These are phyloP conservation scores for Kuraishia capsulata DNA, from an alignment of 805 yeast species.

Conservation along the genomic window DNA sequence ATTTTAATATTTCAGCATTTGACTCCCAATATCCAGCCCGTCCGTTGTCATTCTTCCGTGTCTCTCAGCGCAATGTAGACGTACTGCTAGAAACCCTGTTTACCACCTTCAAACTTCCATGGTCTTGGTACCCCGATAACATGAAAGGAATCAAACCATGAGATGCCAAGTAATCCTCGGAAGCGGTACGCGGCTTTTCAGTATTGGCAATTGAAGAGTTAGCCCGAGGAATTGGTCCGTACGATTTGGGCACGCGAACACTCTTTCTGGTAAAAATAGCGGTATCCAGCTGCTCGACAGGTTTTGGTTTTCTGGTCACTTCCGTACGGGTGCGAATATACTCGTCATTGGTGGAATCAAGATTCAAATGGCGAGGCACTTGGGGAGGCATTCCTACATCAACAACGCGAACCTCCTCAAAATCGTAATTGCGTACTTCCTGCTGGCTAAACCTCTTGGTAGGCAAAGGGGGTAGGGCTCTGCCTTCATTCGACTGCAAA, in stretches of 20 bases:
- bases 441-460: constrained; percentile 13
- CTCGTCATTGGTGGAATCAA: not conserved
- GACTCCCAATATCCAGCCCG: no score
- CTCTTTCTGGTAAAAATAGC: constrained; percentile 14
- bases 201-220: not conserved
- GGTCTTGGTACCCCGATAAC: constrained; percentile 18
- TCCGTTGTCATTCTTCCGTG: no score
- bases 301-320: not conserved
- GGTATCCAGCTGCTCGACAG: constrained; percentile 13
- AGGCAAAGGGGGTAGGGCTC: constrained; percentile 12
- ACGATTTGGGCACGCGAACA: constrained; percentile 6
- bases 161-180: not conserved
- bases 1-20: no score
- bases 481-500: constrained; percentile 2
- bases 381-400: constrained; percentile 6
- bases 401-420: constrained; percentile 1
- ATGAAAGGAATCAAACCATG: constrained; percentile 12
- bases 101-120: constrained; percentile 9
- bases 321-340: not conserved
- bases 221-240: not conserved
- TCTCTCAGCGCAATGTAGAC: not conserved
- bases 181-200: not conserved
- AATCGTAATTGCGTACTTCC: constrained; percentile 12
- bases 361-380: constrained; percentile 4
- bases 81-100: constrained; percentile 5